A percentile compares a stretch with the other conserved stretches of the same genome.
Evolutionary conservation across 106 monocot species (phyloP).

Genomic region (Apostasia ramifera): DNA sequence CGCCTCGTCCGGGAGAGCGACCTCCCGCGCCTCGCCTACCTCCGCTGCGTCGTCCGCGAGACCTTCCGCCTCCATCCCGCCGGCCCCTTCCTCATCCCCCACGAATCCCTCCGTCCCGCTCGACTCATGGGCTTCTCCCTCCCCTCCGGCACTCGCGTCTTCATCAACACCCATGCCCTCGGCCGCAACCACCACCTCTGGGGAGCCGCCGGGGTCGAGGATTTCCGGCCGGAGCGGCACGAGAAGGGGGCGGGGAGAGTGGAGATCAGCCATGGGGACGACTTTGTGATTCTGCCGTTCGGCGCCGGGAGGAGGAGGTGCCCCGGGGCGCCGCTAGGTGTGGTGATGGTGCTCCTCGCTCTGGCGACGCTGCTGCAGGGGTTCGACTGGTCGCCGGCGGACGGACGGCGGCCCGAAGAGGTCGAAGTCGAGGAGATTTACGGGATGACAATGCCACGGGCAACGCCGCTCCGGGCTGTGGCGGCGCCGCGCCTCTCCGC

Average conservation of each 20-base stretch:
- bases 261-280: slow-evolving; percentile 81
- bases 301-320: slow-evolving; percentile 80
- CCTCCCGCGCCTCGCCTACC: slow-evolving; percentile 58
- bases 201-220: slow-evolving; percentile 37
- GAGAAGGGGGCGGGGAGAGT: slow-evolving; percentile 23
- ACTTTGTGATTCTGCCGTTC: slow-evolving; percentile 78
- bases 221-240: slow-evolving; percentile 75
- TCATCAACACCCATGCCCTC: slow-evolving; percentile 80
- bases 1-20: slow-evolving; percentile 59
- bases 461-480: slow-evolving; percentile 24
- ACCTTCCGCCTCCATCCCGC: slow-evolving; percentile 92
- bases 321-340: slow-evolving; percentile 76
- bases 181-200: slow-evolving; percentile 69
- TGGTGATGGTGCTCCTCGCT: slow-evolving; percentile 52
- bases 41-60: slow-evolving; percentile 82
- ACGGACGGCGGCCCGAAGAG: slow-evolving; percentile 41
- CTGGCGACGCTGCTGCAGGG: slow-evolving; percentile 70
- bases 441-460: slow-evolving; percentile 60
- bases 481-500: slow-evolving; percentile 38
- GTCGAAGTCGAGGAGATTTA: slow-evolving; percentile 56
- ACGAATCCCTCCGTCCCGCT: slow-evolving; percentile 56
- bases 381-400: slow-evolving; percentile 67
- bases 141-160: slow-evolving; percentile 58
- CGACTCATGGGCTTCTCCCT: slow-evolving; percentile 62
- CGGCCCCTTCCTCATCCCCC: slow-evolving; percentile 89